phyloP scores from a whole-genome alignment of 2,329 filamentous ascomycete genomes.

The Gaeumannomyces tritici region DNA sequence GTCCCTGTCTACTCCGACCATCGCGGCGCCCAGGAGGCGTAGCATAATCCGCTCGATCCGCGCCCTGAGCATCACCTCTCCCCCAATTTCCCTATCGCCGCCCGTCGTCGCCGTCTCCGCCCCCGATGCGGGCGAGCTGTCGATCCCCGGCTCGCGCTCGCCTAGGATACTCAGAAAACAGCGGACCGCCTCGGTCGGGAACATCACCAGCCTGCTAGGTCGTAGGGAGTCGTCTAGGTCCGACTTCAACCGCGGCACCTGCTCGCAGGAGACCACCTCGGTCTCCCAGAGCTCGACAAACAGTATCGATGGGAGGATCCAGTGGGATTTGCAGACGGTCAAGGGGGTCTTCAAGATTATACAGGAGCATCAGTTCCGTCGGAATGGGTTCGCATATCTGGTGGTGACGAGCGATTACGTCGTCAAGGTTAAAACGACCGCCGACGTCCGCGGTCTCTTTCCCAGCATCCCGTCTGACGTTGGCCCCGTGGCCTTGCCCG shows the following conservation, averaged over 20 bases:
- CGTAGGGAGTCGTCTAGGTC: conserved; percentile 21
- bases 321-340: conserved; percentile 15
- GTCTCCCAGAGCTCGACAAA: conserved; percentile 17
- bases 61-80: neutral
- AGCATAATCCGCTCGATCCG: neutral
- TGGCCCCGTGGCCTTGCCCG: conserved; percentile 16
- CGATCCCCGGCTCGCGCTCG: conserved; percentile 3
- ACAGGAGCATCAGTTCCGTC: conserved; percentile 31
- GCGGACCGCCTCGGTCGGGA: neutral
- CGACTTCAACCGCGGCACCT: conserved; percentile 12
- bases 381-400: conserved; percentile 33
- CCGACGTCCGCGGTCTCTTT: conserved; percentile 37
- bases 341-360: conserved; percentile 35
- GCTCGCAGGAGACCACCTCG: conserved; percentile 15
- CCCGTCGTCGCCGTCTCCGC: neutral
- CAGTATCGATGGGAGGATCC: conserved; percentile 21
- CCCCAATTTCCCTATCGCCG: neutral
- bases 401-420: conserved; percentile 41
- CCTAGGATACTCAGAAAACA: conserved; percentile 9
- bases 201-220: conserved; percentile 6
- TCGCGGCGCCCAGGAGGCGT: neutral
- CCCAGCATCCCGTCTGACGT: conserved; percentile 24
- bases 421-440: conserved; percentile 37
- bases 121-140: neutral
- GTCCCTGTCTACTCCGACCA: neutral